Conservation (phyloP, 164 flowering plant species). For the Dillenia suffruticosa region DNA sequence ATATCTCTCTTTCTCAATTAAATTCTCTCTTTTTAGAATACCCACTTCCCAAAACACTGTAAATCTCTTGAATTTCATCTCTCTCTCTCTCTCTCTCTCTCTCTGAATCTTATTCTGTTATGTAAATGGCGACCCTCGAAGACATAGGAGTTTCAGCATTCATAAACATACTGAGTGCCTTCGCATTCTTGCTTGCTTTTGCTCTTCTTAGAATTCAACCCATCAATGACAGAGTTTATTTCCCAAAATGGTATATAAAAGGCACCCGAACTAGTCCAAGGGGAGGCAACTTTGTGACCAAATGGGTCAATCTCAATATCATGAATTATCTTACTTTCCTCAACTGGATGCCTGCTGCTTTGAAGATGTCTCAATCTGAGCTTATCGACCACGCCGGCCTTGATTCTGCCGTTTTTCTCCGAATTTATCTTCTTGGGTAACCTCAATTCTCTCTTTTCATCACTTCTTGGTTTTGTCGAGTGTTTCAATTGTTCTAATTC, state of each 20-base stretch:
- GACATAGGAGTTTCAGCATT: constrained; percentile 89
- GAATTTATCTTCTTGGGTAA: constrained; percentile 90
- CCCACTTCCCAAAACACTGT: too few species aligned
- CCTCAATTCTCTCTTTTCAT: not conserved
- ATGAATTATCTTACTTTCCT: constrained; percentile 74
- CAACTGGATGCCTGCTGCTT: constrained; percentile 95
- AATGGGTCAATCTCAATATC: constrained; percentile 70
- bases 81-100: not conserved
- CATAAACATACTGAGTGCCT: constrained; percentile 69
- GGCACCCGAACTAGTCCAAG: constrained; percentile 63
- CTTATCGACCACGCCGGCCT: constrained; percentile 86
- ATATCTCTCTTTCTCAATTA: not conserved
- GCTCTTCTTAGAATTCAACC: constrained; percentile 88
- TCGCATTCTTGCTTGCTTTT: constrained; percentile 81
- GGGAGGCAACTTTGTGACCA: constrained; percentile 49
- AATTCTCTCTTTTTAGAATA: not conserved
- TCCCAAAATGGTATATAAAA: constrained; percentile 85
- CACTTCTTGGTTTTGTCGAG: too few species aligned
- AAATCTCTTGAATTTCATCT: not conserved
- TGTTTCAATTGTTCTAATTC: not conserved
- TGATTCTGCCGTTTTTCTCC: constrained; percentile 86
- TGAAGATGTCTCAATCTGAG: constrained; percentile 70
- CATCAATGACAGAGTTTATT: constrained; percentile 90
- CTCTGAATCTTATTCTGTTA: too few species aligned
- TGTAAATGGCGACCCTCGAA: constrained; percentile 66